Evolutionary conservation across 1,284 basidiomycete species (phyloP), one percentile per base, ranked within the genome.

Genomic region (Coniferiporia sulphurascens): DNA sequence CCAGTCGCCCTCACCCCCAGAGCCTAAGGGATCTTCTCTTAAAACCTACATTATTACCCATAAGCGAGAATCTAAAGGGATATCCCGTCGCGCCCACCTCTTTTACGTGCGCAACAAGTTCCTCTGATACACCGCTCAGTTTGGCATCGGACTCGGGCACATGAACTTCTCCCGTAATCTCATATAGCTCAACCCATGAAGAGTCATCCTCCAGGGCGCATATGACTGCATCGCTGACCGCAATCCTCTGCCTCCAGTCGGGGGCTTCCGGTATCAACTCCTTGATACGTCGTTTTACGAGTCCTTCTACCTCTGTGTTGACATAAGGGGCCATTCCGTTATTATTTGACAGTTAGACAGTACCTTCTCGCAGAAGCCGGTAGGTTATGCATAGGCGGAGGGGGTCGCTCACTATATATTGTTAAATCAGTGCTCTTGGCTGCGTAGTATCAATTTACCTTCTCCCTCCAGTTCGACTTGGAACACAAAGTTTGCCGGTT

Each of bases 301-400:
- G 68, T 8, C 76, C 74, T 65, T 85, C 83, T 7, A 86, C 81
- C 73, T 88, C 88, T 88, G 65, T 34, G 43, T 52, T 19, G 17
- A 21, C 35, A 44, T 56, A n/a, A 56, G 52, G 10, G 12, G 22
- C 4, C 3, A 21, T n/a, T n/a, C 22, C 15, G 15, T 15, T n/a
- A 22, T 4, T 36, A 21, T 9, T 27, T 19, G 21, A 32, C 17
- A n/a, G 12, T 21, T 8, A 15, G 21, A n/a, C 55, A 8, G 1
- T 46, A 91, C 90, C 90, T 79, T 92, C 87, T 15, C 83, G 82
- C 36, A 92, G 72, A 71, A 86, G 82, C 27, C 88, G 81, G 70
- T 91, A 93, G 53, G 74, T 78, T 56, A 93, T 83, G 21, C 77
- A 72, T 32, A 93, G 73, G 34, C 74, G 75, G 21, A 91, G 71